Base-by-base conservation (phyloP, 108 stramenopile species). In the Nitzschia palea region DNA sequence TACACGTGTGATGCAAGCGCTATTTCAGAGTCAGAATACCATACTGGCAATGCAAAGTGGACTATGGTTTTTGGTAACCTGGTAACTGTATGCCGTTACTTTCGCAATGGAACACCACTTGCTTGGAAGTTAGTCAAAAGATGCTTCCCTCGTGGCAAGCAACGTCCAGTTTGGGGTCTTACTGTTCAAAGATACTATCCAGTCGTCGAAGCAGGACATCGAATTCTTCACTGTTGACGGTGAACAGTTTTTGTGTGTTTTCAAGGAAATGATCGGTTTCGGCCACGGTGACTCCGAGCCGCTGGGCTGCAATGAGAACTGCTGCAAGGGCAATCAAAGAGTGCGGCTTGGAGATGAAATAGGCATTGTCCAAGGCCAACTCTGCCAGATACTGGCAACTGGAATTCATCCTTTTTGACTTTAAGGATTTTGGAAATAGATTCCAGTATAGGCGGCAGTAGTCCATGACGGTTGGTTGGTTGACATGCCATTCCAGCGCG, bases 401-500 rank as follows among this genome's bases (percentile, higher is more conserved):
- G 4, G 23, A n/a, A 17, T 23, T 5, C 22, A 56, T 30, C 36
- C 26, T 52, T 36, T 65, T 26, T 51, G 25, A 14, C 17, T 44
- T n/a, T 4, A 48, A 20, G 6, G 35, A 14, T 27, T 18, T 63
- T 33, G 63, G 48, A 51, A 63, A 59, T 25, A 71, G 27, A 37
- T 27, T 27, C 34, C 45, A 27, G 40, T 65, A 73, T 18, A 58
- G 30, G 4, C 61, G 48, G 29, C 70, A 78, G 61, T 67, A 79
- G 53, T 55, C 67, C 44, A 67, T 73, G 22, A 71, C 48, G 18
- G 75, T 81, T 2, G 87, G 83, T 36, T 80, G 80, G 55, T 76
- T 82, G 23, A 86, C 69, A 26, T 75, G 71, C 62, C 81, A 89
- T 10, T 80, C 63, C 43, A 89, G 59, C 4, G 80, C 69, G 26